Conservation (phyloP, 2,329 filamentous ascomycete species). For the Dendryphion nanum region DNA sequence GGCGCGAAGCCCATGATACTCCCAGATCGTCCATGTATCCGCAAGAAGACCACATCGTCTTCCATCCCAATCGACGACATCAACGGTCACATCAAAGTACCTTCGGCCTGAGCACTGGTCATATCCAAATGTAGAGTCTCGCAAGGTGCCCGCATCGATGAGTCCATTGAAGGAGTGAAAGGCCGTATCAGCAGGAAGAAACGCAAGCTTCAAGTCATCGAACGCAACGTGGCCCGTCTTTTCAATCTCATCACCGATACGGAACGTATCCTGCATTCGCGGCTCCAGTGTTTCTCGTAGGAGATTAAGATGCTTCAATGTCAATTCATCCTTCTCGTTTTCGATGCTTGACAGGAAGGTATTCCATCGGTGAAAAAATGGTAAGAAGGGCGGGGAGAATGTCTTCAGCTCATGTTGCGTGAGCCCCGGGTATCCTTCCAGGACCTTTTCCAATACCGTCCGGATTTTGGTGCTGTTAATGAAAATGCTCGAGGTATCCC, state of each 20-base stretch:
- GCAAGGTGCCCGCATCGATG: conserved; percentile 7
- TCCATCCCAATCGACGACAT: conserved; percentile 23
- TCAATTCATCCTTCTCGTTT: conserved; percentile 4
- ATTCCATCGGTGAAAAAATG: conserved; percentile 63
- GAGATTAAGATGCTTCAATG: conserved; percentile 25
- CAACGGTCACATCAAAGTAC: conserved; percentile 5
- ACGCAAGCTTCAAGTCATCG: conserved; percentile 30
- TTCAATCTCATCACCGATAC: conserved; percentile 24
- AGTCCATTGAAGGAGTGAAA: conserved; percentile 11
- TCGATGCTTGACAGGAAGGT: conserved; percentile 16
- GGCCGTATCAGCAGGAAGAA: conserved; percentile 24
- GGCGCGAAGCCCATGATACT: conserved; percentile 37
- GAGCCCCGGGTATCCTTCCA: conserved; percentile 59
- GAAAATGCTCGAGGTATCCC: conserved; percentile 4
- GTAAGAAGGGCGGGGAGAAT: conserved; percentile 59
- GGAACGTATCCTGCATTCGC: conserved; percentile 8
- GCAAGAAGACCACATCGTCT: conserved; percentile 15
- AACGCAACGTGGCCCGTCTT: conserved; percentile 29
- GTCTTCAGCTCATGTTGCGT: conserved; percentile 59
- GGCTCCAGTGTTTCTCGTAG: conserved; percentile 28
- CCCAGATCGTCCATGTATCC: conserved; percentile 10
- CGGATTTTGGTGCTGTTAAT: conserved; percentile 62
- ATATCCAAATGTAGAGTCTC: conserved; percentile 7
- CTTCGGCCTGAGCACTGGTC: not conserved
- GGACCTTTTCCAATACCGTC: conserved; percentile 52